Conservation (phyloP, 495 filamentous ascomycete species). For the Xylaria telfairii region DNA sequence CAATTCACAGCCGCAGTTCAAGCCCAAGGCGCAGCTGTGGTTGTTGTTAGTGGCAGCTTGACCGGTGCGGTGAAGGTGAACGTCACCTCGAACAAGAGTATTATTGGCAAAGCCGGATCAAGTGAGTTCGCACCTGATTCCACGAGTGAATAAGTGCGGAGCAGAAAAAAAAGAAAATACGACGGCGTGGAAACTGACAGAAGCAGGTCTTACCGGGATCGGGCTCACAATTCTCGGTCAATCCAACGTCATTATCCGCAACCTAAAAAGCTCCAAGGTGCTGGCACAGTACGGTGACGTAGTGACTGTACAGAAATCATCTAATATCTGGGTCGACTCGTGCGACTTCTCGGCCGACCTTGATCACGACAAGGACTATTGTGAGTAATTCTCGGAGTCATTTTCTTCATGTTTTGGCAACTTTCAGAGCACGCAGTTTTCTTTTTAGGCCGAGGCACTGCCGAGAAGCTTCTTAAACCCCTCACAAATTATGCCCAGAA, state of each 20-base stretch:
- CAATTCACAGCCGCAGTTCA: constrained; percentile 50
- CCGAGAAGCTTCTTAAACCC: too few relatives aligned
- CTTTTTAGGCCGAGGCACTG: too few relatives aligned
- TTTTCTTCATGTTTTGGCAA: too few relatives aligned
- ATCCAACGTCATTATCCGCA: constrained; percentile 66
- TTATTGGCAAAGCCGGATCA: constrained; percentile 48
- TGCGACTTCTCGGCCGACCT: constrained; percentile 66
- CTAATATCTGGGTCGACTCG: constrained; percentile 74
- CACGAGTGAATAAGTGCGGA: background rate
- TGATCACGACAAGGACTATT: constrained; percentile 66
- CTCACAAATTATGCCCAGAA: too few relatives aligned
- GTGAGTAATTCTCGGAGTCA: too few relatives aligned
- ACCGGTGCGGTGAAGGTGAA: constrained; percentile 48
- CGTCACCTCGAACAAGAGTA: constrained; percentile 59
- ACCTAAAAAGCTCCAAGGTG: constrained; percentile 67
- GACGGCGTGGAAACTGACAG: background rate
- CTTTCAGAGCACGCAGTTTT: too few relatives aligned
- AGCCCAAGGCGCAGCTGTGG: constrained; percentile 51
- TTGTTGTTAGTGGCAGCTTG: constrained; percentile 54
- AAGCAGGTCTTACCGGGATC: constrained; percentile 49
- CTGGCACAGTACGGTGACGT: constrained; percentile 64
- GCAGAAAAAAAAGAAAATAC: background rate
- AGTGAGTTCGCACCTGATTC: constrained; percentile 25
- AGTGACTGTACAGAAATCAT: constrained; percentile 60
- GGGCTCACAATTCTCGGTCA: constrained; percentile 55